Percentiles rank a stretch among this genome's conserved stretches.
These are phyloP conservation scores for Avicennia marina DNA, from an alignment of 257 asterid species.

Conservation along the genomic window DNA sequence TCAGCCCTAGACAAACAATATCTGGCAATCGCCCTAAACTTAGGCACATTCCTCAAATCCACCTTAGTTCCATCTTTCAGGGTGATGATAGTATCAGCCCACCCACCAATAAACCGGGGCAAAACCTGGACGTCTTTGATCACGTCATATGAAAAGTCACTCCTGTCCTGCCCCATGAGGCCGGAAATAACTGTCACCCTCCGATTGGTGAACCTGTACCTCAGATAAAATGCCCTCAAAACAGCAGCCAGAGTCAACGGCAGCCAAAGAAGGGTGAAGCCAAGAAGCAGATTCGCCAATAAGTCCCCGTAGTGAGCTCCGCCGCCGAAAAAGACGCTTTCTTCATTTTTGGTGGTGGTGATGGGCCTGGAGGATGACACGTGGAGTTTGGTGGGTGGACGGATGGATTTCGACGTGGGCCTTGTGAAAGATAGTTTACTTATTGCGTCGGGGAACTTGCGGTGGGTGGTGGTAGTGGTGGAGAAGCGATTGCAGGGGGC, in stretches of 20 bases:
- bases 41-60: slow-evolving; percentile 92
- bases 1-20: slow-evolving; percentile 75
- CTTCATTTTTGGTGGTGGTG: slow-evolving; percentile 47
- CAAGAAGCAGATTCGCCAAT: slow-evolving; percentile 74
- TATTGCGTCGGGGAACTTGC: slow-evolving; percentile 18
- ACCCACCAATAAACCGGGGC: slow-evolving; percentile 89
- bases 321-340: slow-evolving; percentile 80
- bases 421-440: slow-evolving; percentile 23
- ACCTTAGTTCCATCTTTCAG: slow-evolving; percentile 82
- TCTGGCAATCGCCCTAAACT: slow-evolving; percentile 90
- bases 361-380: slow-evolving; percentile 71
- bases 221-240: slow-evolving; percentile 63
- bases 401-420: too few relatives aligned
- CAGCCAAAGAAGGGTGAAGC: slow-evolving; percentile 92
- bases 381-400: slow-evolving; percentile 34
- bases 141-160: slow-evolving; percentile 77
- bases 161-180: slow-evolving; percentile 80
- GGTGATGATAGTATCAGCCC: slow-evolving; percentile 92
- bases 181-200: slow-evolving; percentile 93
- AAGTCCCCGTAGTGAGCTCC: slow-evolving; percentile 99
- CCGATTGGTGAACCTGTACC: slow-evolving; percentile 79
- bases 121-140: slow-evolving; percentile 89
- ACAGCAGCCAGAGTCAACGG: slow-evolving; percentile 86
- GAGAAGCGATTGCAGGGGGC: slow-evolving; percentile 23
- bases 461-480: slow-evolving; percentile 30